Base-by-base conservation (phyloP, 129 eudicot genomes). In the Smallanthus sonchifolius region DNA sequence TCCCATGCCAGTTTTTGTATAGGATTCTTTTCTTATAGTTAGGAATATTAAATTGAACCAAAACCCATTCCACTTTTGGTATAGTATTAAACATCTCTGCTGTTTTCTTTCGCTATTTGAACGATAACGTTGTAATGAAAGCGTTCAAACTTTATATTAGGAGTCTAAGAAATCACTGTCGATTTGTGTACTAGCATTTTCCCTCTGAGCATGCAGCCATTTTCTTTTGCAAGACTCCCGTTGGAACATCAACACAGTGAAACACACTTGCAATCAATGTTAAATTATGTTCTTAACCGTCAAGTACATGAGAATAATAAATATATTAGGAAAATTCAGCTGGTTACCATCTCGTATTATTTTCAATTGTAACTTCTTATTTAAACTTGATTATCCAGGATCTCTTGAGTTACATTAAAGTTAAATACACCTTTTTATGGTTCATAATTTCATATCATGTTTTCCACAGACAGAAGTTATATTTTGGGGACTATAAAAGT, bases 181-280 rank as follows among this genome's bases (percentile, higher is more conserved):
- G 36, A 38, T 49, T 38, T 5, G 37, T 38, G 10, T 38, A 7
- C 20, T 51, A 4, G 28, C 40, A 42, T 36, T 62, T 51, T 52
- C 4, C 4, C 40, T 75, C 35, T 38, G 52, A 38, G 65, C 32
- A 65, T 75, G 72, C 64, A 45, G 38, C 59, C 34, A 38, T 36
- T 75, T 51, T 45, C 20, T 65, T 48, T 65, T 65, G 79, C 72
- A 48, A 48, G 65, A 75, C 19, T 24, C 52, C 17, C 4, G 3
- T 13, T 51, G 15, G 6, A 44, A 28, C 42, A 52, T 66, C 47
- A 39, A 66, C 20, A 38, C 20, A 15, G 45, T 64, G 59, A 66
- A 76, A 76, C 40, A 36, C 24, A 51, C 10, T 16, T 54, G 11
- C 73, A 75, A 38, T 47, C 4, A 49, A 47, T 64, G n/a, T 19